Evolutionary conservation across 371 early-diverging fungal species (phyloP), one percentile per base, ranked within the genome.

Genomic region (Mortierella sp.): DNA sequence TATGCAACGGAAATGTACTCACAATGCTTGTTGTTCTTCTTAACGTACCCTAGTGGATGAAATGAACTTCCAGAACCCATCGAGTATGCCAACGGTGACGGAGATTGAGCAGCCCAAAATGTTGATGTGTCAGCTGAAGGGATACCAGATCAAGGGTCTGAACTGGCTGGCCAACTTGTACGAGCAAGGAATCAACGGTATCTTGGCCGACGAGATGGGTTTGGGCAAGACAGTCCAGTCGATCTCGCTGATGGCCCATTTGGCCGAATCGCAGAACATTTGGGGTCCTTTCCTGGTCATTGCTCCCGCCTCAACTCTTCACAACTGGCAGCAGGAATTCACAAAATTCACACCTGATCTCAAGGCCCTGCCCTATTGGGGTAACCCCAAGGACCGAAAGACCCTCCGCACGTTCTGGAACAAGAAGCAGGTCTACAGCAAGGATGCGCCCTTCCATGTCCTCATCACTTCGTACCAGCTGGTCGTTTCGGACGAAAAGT

Each of bases 301-400:
- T 81, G 96, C 99, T 0, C 99, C 99, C 5, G 95, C 98, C 0
- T 97, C 98, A 24, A 99, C 99, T 0, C 91, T 99, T 73, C 98
- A 98, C 87, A 99, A 99, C 88, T 99, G 99, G 99, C 96, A 96
- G 85, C 95, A 98, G 75, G 99, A 99, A 90, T 92, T 99, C 54
- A 86, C 95, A 24, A 94, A 94, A 76, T 99, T 99, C 91, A 93
- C 96, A 1, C 99, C 99, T 3, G 89, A 91, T 11, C 95, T 99
- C 83, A 95, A 95, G 88, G 91, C 93, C 0, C 89, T 98, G 71
- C 96, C 96, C 2, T 99, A 99, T 88, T 99, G 98, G 96, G 99
- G 99, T 71, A 95, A 93, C 80, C 91, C 93, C 4, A 94, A 93
- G 63, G 99, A 98, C 84, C 94, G 99, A 78, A 96, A 96, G 84